A percentile compares a stretch with the other conserved stretches of the same genome.
phyloP scores from a whole-genome alignment of 257 asterid species.

The Nicotiana benthamiana region DNA sequence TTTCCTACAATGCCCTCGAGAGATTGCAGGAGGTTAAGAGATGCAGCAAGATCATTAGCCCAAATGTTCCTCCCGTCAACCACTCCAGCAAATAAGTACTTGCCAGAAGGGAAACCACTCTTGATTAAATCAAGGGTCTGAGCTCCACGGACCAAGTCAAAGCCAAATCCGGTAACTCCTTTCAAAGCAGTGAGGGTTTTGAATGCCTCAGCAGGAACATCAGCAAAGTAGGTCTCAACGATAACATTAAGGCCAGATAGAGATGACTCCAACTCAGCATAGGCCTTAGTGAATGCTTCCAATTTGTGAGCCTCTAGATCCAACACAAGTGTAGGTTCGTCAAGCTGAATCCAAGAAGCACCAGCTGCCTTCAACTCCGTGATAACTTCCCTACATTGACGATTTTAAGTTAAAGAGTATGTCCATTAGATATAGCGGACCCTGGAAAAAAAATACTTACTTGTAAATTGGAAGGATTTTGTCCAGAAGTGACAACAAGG shows the following conservation, averaged over 20 bases:
- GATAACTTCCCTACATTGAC: conserved; percentile 31
- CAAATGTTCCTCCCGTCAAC: conserved; percentile 99
- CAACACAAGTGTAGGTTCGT: conserved; percentile 43
- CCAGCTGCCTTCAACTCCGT: conserved; percentile 44
- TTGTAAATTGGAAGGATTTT: conserved; percentile 47
- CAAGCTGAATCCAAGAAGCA: conserved; percentile 41
- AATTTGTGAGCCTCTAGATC: conserved; percentile 44
- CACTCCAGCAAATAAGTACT: conserved; percentile 88
- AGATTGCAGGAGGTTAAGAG: conserved; percentile 49
- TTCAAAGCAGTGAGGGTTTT: conserved; percentile 42
- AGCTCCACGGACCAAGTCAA: conserved; percentile 68
- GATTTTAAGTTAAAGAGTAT: not conserved
- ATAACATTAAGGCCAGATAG: conserved; percentile 43
- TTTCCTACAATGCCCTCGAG: conserved; percentile 87
- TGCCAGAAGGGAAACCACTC: conserved; percentile 79
- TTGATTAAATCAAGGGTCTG: conserved; percentile 72
- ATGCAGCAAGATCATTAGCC: conserved; percentile 85
- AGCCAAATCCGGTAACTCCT: conserved; percentile 45
- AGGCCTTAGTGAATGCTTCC: conserved; percentile 42
- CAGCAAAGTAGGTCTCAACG: conserved; percentile 47
- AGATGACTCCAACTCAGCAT: conserved; percentile 33
- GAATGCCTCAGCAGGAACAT: conserved; percentile 42
- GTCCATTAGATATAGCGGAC: not conserved
- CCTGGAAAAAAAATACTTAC: conserved; percentile 5
- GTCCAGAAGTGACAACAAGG: conserved; percentile 37